phyloP scores from a whole-genome alignment of 1,139 yeast genomes.

The Yamadazyma dendronema region DNA sequence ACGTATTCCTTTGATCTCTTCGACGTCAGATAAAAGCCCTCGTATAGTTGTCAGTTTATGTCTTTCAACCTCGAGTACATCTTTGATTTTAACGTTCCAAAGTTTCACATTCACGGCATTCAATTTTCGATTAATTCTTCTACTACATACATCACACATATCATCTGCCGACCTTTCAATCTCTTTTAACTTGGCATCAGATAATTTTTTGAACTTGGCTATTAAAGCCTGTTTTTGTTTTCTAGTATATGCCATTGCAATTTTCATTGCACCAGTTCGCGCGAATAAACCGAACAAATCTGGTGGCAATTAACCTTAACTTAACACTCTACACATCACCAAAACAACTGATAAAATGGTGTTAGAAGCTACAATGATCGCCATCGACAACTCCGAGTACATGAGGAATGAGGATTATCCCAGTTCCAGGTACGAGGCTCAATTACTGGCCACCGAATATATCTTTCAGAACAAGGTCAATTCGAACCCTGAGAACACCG shows the following conservation, averaged over 20 bases:
- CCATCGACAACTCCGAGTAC: conserved; percentile 92
- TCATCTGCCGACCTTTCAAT: conserved; percentile 19
- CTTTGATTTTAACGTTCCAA: conserved; percentile 37
- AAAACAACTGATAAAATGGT: conserved; percentile 62
- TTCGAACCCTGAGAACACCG: conserved; percentile 91
- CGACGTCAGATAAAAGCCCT: conserved; percentile 30
- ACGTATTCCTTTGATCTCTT: conserved; percentile 8
- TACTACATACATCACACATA: conserved; percentile 12
- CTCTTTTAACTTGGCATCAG: conserved; percentile 18
- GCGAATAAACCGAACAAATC: not conserved
- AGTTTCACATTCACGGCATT: conserved; percentile 43
- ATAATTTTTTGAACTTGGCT: conserved; percentile 22
- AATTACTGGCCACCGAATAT: conserved; percentile 86
- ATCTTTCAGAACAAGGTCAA: conserved; percentile 84
- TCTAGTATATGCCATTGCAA: conserved; percentile 17
- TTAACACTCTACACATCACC: conserved; percentile 1
- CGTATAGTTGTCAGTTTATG: conserved; percentile 31
- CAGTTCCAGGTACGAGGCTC: conserved; percentile 89
- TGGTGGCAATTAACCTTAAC: too few species aligned
- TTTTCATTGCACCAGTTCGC: too few species aligned
- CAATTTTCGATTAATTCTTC: conserved; percentile 32
- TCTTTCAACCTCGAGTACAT: conserved; percentile 45
- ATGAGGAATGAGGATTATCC: conserved; percentile 95
- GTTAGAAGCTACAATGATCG: conserved; percentile 93
- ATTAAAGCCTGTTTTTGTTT: conserved; percentile 38